A percentile compares a stretch with the other conserved stretches of the same genome.
Evolutionary conservation across 148 eudicot genomes (phyloP).

Genomic region (Camellia japonica): DNA sequence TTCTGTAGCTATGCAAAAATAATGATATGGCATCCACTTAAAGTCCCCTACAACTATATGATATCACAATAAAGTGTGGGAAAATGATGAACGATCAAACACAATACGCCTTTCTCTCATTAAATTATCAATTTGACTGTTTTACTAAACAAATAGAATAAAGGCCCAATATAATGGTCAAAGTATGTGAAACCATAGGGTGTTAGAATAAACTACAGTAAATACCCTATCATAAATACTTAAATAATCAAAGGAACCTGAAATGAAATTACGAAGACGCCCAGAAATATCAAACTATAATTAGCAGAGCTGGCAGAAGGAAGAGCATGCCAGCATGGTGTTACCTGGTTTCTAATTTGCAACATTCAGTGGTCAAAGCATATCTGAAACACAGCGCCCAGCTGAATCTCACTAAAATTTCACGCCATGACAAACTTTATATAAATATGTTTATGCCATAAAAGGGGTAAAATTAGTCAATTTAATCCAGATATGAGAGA

Average conservation of each 20-base stretch:
- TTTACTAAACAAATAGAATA: not conserved
- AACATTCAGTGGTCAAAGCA: not conserved
- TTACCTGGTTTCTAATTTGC: not conserved
- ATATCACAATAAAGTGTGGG: not conserved
- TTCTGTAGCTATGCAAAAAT: not conserved
- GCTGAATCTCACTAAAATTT: not conserved
- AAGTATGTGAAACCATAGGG: not conserved
- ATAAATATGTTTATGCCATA: not conserved
- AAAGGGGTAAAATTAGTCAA: not conserved
- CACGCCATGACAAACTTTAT: not conserved
- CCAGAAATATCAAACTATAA: not conserved
- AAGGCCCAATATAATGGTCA: not conserved
- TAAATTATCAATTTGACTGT: not conserved
- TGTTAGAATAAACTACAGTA: no score
- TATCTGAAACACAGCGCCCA: not conserved
- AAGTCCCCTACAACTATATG: not conserved
- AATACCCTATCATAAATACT: not conserved
- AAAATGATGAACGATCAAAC: not conserved
- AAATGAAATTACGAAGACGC: not conserved
- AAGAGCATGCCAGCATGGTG: no score
- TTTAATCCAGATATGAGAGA: not conserved
- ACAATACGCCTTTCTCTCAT: not conserved
- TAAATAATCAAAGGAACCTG: conserved; percentile 1
- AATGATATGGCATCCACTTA: not conserved
- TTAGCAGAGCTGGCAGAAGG: not conserved